A percentile compares a stretch with the other conserved stretches of the same genome.
phyloP scores from a whole-genome alignment of 1,284 basidiomycete species.

The Ceratobasidium sp. region DNA sequence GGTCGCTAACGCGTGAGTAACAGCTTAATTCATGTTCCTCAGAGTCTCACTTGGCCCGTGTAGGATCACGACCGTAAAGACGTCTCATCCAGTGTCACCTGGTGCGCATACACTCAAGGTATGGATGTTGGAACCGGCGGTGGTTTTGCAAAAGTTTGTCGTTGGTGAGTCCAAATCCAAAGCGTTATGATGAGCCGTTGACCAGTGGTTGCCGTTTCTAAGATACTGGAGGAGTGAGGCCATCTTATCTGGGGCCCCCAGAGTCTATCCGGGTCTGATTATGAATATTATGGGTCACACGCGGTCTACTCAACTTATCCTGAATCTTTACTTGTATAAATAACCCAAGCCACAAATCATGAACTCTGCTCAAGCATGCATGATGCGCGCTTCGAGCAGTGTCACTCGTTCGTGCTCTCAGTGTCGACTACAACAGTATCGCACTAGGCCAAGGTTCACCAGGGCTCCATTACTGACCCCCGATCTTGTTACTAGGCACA shows the following conservation, averaged over 20 bases:
- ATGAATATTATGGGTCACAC: neutral
- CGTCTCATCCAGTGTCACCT: slow-evolving; percentile 54
- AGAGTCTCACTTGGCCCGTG: neutral
- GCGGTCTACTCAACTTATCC: neutral
- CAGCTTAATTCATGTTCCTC: neutral
- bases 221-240: slow-evolving; percentile 63
- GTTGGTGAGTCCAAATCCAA: slow-evolving; percentile 53
- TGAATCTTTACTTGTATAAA: neutral
- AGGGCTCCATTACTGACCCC: no score
- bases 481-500: no score
- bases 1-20: slow-evolving; percentile 56
- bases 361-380: no score
- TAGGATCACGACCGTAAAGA: slow-evolving; percentile 52
- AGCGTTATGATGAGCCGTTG: slow-evolving; percentile 38
- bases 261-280: slow-evolving; percentile 56
- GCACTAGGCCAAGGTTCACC: no score
- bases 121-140: slow-evolving; percentile 65
- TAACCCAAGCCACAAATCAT: no score
- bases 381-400: no score
- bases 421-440: no score
- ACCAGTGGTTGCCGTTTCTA: slow-evolving; percentile 1
- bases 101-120: slow-evolving; percentile 68
- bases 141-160: slow-evolving; percentile 67
- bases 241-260: slow-evolving; percentile 67
- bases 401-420: no score